Evolutionary conservation across 768 basidiomycete genomes (phyloP), one percentile per base, ranked within the genome.

Genomic region (Hemileccinum impolitum): DNA sequence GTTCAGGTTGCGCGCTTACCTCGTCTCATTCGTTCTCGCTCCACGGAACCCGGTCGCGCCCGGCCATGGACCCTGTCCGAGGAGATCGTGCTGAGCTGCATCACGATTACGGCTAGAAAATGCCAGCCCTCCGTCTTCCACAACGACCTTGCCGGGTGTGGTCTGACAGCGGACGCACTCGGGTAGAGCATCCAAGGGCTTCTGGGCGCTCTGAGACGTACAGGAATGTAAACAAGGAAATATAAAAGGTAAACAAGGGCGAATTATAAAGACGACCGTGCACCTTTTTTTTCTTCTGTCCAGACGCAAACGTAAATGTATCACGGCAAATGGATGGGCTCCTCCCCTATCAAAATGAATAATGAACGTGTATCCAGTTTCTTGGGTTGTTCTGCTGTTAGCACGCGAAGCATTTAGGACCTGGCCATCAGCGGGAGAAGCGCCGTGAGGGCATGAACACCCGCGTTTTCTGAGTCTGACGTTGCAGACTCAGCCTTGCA

Each of bases 321-420:
- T 45, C 45, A 45, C 43, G 40, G 43, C 18, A 50, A n/a, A 43
- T 14, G 39, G 40, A 59, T 23, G 23, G 23, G 23, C 23, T 23
- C 23, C 43, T 41, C 57, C 41, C 57, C 57, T 58, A 58, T 59
- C 23, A 10, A 37, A 34, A 42, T 42, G 55, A 6, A 39, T 31
- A 1, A 21, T 32, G 28, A 41, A 31, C 11, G 34, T 15, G 15
- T 3, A 15, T 39, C 10, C 28, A n/a, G 43, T 48, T 56, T 57
- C 50, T 31, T 48, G 28, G 23, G 23, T 2, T 31, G 54, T 19
- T 45, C 32, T 36, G 45, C 28, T 23, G 23, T 23, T 23, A 6
- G 23, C 23, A 3, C 23, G 6, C 23, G 23, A 23, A 23, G 3
- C 23, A n/a, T n/a, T n/a, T n/a, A n/a, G n/a, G n/a, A n/a, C n/a